Conservation (phyloP, 2,329 filamentous ascomycete genomes). For the Cladosporium sp. region DNA sequence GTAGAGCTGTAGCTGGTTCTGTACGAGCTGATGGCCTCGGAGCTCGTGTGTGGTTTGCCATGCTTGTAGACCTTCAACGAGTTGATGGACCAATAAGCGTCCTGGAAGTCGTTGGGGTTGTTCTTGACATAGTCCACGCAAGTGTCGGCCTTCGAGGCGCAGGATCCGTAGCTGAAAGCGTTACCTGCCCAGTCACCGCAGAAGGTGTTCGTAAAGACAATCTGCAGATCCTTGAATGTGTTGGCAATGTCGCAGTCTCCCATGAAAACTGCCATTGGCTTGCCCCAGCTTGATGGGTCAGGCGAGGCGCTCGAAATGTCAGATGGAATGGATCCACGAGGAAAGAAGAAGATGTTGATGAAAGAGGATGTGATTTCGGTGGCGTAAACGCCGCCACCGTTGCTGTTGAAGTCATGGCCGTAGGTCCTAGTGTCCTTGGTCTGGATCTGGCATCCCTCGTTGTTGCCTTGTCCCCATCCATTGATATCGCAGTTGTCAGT, state of each 20-base stretch:
- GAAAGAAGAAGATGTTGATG: constrained; percentile 36
- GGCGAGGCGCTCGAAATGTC: constrained; percentile 47
- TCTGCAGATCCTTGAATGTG: constrained; percentile 33
- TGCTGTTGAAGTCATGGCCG: constrained; percentile 32
- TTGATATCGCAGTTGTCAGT: constrained; percentile 29
- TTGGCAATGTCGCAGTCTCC: constrained; percentile 34
- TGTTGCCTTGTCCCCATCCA: constrained; percentile 38
- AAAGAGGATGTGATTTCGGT: constrained; percentile 28
- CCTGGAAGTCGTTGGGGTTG: constrained; percentile 32
- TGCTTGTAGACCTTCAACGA: constrained; percentile 37
- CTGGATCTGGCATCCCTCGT: constrained; percentile 36
- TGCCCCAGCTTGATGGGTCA: constrained; percentile 60
- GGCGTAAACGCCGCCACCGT: constrained; percentile 45
- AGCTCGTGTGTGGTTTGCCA: background rate
- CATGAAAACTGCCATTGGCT: constrained; percentile 60
- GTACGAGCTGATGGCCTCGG: background rate
- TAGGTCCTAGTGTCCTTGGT: constrained; percentile 45
- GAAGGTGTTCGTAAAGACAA: constrained; percentile 63
- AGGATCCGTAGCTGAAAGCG: constrained; percentile 26
- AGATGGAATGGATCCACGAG: constrained; percentile 30
- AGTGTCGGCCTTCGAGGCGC: constrained; percentile 28
- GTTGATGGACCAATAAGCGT: constrained; percentile 41
- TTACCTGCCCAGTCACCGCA: constrained; percentile 39
- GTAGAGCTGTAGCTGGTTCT: background rate
- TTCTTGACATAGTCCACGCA: constrained; percentile 32